Percentiles rank a stretch among this genome's conserved stretches.
Evolutionary conservation across 441 rosid species (phyloP).

Genomic region (Arabidopsis lyrata): DNA sequence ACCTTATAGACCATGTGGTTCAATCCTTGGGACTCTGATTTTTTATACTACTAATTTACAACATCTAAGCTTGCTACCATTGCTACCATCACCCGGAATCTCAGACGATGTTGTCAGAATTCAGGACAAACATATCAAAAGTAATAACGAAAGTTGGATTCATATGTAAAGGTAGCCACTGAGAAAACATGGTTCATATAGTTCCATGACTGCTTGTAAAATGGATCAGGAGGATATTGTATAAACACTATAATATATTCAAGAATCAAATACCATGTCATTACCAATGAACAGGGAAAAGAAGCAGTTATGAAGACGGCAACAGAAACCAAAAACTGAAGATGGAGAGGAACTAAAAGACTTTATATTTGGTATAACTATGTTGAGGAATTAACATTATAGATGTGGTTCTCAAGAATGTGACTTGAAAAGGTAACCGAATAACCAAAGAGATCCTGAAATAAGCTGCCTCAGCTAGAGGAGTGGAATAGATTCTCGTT

Average conservation of each 20-base stretch:
- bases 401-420: slow-evolving; percentile 21
- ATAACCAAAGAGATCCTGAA: slow-evolving; percentile 9
- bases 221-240: not conserved
- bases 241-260: not conserved
- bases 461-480: slow-evolving; percentile 17
- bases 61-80: not conserved
- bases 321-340: slow-evolving; percentile 5
- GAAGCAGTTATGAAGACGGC: not conserved
- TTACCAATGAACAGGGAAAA: not conserved
- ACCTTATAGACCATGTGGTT: slow-evolving; percentile 34
- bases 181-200: slow-evolving; percentile 14
- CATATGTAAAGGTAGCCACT: slow-evolving; percentile 21
- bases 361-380: slow-evolving; percentile 27
- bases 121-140: slow-evolving; percentile 8
- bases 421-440: slow-evolving; percentile 12
- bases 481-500: slow-evolving; percentile 12
- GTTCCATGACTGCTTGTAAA: slow-evolving; percentile 16
- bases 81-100: not conserved
- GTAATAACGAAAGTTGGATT: not conserved
- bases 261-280: not conserved
- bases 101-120: slow-evolving; percentile 10
- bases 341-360: slow-evolving; percentile 23
- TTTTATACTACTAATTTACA: not conserved
- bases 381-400: slow-evolving; percentile 22
- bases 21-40: slow-evolving; percentile 3